Evolutionary conservation across 129 eudicot genomes (phyloP), one percentile per base, ranked within the genome.

Genomic region (Escallonia rubra): DNA sequence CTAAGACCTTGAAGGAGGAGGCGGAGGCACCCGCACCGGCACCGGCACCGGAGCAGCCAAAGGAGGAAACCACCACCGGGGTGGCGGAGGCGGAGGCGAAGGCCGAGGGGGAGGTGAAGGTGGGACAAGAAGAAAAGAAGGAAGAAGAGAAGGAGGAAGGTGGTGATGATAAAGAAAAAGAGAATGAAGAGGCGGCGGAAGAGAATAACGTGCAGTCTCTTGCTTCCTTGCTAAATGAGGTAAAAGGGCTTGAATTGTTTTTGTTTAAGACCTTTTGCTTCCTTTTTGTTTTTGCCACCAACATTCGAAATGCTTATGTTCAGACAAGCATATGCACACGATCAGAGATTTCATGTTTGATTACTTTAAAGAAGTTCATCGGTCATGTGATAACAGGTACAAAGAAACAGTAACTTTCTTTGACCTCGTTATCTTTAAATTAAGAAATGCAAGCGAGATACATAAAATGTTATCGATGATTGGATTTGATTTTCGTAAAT

Each of bases 161-260:
- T 54, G 66, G 43, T 59, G 41, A 41, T 55, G 59, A 55, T 3
- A 14, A 75, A 61, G 48, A 73, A 73, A 68, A 56, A 53, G 56
- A 52, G 40, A 59, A 67, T 62, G 73, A 66, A 38, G 66, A 66
- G 62, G 64, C 15, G 67, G 60, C 23, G 50, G 48, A 50, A 34
- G 78, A 67, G 50, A 63, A 52, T 43, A 68, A 51, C 12, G 73
- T 55, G 15, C 4, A 42, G 38, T 67, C 72, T 55, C 53, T 58
- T 14, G 53, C 39, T n/a, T 75, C 70, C 45, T 61, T 61, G 59
- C 59, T 40, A 8, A 55, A 10, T 54, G 79, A 75, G 79, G 79
- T 75, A 60, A 23, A 23, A 23, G 34, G 34, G 34, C 1, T 23
- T 23, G 34, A 23, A 23, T 23, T 0, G 34, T 23, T 23, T 23